These are phyloP conservation scores for Pyrenochaeta sp. DNA, from an alignment of 2,329 filamentous ascomycete genomes.

Conservation along the genomic window DNA sequence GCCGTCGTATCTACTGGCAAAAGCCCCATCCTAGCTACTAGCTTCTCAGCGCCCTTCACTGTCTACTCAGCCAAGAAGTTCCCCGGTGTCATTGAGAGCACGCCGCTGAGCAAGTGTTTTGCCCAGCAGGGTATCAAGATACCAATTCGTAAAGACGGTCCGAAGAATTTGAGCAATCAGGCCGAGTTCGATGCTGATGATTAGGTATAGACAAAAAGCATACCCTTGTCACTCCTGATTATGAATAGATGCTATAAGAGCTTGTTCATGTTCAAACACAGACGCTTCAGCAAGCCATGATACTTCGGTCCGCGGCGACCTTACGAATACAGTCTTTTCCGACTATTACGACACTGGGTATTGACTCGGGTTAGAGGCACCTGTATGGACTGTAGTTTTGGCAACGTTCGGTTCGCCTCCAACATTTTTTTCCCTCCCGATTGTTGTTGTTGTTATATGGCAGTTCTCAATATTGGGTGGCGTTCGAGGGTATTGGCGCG, in stretches of 20 bases:
- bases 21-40: constrained; percentile 82
- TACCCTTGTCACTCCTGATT: background rate
- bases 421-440: background rate
- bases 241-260: background rate
- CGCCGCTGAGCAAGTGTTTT: constrained; percentile 88
- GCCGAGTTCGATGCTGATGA: constrained; percentile 57
- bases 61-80: constrained; percentile 99
- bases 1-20: constrained; percentile 76
- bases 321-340: background rate
- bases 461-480: background rate
- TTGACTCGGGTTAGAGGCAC: background rate
- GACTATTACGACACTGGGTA: background rate
- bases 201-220: background rate
- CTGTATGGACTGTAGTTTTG: background rate
- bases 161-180: constrained; percentile 56
- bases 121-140: constrained; percentile 96
- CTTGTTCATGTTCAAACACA: background rate
- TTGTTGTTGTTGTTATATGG: background rate
- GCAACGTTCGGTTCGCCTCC: background rate
- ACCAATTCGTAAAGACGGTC: constrained; percentile 87
- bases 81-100: constrained; percentile 95
- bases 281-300: background rate
- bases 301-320: background rate
- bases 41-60: constrained; percentile 88
- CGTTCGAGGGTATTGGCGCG: background rate